Evolutionary conservation across 2,329 filamentous ascomycete genomes (phyloP), one percentile per base, ranked within the genome.

Genomic region (Sporothrix mexicana): DNA sequence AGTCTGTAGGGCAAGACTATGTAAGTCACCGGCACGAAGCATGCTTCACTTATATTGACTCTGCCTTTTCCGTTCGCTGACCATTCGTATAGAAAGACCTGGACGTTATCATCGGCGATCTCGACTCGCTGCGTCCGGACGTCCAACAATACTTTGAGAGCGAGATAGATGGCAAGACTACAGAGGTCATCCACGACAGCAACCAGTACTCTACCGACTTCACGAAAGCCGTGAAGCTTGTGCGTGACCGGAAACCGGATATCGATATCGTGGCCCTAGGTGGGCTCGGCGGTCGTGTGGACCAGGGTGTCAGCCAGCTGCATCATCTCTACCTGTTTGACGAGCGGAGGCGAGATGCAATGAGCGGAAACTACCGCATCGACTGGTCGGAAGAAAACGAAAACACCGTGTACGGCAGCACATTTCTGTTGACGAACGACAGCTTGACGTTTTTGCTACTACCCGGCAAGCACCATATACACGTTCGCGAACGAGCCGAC

Each of bases 171-270:
- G 70, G 80, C 79, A 17, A 20, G 12, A 79, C 75, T 10, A 87
- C 93, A 1, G 79, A 85, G 13, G 85, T 98, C 70, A 86, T 93
- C 75, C 84, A 90, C 77, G 90, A 95, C 75, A 80, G 85, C n/a
- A 93, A 97, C 79, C 93, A 98, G 81, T 88, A 97, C 77, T 92
- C 91, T 23, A 97, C 96, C 41, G 96, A 99, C 81, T 97, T 98
- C 77, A 91, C 88, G 77, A 99, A 99, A 84, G 93, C 90, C 77
- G 88, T 92, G 76, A 85, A 81, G 76, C 91, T 87, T 81, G 86
- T 90, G 75, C 87, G 86, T 66, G 12, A 41, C 2, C 67, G 67
- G 17, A 69, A 68, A 12, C 72, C 73, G 8, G 61, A 57, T n/a
- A 43, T 74, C 41, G 87, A 95, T 78, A 90, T 97, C n/a, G 85